Evolutionary conservation across 108 stramenopile genomes (phyloP).

Genomic region (Nitzschia sp.): DNA sequence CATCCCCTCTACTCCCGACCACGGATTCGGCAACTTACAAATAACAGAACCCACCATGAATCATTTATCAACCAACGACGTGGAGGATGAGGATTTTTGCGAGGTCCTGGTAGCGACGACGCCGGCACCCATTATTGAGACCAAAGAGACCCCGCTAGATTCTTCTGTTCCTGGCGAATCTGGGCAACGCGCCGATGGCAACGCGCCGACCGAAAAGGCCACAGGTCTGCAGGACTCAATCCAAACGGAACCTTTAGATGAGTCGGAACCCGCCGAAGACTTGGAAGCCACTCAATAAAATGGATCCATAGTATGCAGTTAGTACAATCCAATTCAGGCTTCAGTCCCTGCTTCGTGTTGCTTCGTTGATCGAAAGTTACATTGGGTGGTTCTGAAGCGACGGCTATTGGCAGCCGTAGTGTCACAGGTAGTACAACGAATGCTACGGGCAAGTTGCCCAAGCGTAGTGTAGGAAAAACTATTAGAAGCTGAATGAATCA

Average conservation of each 20-base stretch:
- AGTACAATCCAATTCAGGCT: too few relatives aligned
- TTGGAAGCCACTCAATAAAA: slow-evolving; percentile 3
- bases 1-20: slow-evolving; percentile 23
- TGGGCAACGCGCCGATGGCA: not conserved
- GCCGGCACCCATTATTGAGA: slow-evolving; percentile 30
- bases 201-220: not conserved
- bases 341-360: too few relatives aligned
- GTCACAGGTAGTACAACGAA: too few relatives aligned
- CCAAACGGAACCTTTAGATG: slow-evolving; percentile 16
- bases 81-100: slow-evolving; percentile 42
- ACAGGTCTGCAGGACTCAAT: slow-evolving; percentile 16
- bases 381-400: too few relatives aligned
- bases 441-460: too few relatives aligned
- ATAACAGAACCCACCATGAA: slow-evolving; percentile 27
- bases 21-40: slow-evolving; percentile 30
- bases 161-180: not conserved
- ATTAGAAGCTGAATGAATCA: too few relatives aligned
- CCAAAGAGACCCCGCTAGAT: slow-evolving; percentile 15
- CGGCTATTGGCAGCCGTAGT: too few relatives aligned
- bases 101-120: slow-evolving; percentile 26
- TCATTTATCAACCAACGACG: slow-evolving; percentile 29
- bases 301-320: not conserved
- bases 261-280: not conserved
- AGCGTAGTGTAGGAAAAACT: too few relatives aligned
- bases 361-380: too few relatives aligned